Percentiles rank a stretch among this genome's conserved stretches.
phyloP scores from a whole-genome alignment of 2,329 filamentous ascomycete species.

The Harringtonia aguacate region DNA sequence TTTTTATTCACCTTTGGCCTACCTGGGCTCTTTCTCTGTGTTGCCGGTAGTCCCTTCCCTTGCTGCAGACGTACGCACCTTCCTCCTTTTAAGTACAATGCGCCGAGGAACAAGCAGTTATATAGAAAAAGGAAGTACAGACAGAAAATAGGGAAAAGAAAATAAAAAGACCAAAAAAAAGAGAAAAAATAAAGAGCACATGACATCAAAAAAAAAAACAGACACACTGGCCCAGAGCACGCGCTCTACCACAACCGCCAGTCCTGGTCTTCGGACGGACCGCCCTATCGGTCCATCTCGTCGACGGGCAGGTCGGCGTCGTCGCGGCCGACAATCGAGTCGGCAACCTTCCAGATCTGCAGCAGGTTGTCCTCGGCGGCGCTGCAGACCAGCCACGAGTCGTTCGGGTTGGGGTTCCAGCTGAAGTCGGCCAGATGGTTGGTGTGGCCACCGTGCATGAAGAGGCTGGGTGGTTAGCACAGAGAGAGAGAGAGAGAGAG shows the following conservation, averaged over 20 bases:
- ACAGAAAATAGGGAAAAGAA: not conserved
- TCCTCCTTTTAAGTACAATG: too few relatives aligned
- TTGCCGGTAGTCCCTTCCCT: too few relatives aligned
- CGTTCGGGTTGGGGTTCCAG: conserved; percentile 91
- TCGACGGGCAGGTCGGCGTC: conserved; percentile 64
- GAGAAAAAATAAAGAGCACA: not conserved
- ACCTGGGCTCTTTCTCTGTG: too few relatives aligned
- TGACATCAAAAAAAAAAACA: not conserved
- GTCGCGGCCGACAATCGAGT: conserved; percentile 71
- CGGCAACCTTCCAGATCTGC: conserved; percentile 85
- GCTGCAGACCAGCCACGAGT: conserved; percentile 92
- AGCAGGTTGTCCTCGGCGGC: conserved; percentile 95
- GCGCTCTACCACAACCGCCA: not conserved
- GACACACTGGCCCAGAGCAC: too few relatives aligned
- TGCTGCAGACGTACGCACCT: too few relatives aligned
- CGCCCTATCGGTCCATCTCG: conserved; percentile 55
- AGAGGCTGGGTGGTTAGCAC: conserved; percentile 47
- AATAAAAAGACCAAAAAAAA: not conserved
- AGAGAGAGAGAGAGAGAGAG: not conserved
- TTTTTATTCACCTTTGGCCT: too few relatives aligned
- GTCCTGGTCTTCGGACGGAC: not conserved
- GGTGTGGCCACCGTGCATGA: conserved; percentile 98
- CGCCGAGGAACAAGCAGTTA: too few relatives aligned
- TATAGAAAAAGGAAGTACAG: not conserved
- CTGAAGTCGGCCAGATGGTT: conserved; percentile 95